Evolutionary conservation across 257 asterid genomes (phyloP).

Genomic region (Petunia secreta): DNA sequence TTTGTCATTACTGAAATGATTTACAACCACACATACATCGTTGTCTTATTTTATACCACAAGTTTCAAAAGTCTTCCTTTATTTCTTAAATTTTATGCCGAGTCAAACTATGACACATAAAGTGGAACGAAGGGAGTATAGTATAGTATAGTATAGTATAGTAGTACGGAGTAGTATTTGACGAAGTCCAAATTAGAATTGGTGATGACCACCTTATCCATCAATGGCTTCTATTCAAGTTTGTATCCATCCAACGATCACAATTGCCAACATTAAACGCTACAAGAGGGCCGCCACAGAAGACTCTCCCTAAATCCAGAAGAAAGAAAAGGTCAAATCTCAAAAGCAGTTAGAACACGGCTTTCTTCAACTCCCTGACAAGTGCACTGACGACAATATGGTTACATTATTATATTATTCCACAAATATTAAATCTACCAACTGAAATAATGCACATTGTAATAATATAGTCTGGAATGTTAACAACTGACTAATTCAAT

Average conservation of each 20-base stretch:
- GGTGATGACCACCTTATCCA: background rate
- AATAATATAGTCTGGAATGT: background rate
- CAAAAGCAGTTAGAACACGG: conserved; percentile 15
- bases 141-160: no score
- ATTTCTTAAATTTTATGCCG: no score
- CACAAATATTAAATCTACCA: background rate
- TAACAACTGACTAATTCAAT: conserved; percentile 5
- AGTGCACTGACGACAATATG: background rate
- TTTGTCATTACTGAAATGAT: no score
- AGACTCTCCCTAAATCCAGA: background rate
- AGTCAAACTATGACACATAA: no score
- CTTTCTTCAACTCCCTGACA: conserved; percentile 17
- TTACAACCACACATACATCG: no score
- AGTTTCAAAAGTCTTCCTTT: no score
- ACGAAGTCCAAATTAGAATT: background rate
- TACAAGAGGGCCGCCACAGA: conserved; percentile 4
- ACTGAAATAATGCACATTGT: background rate
- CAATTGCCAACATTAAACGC: background rate
- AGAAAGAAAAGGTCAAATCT: background rate
- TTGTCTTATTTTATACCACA: no score
- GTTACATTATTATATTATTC: background rate
- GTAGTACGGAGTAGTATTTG: background rate
- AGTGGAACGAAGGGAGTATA: no score
- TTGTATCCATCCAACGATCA: background rate
- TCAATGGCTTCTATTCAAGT: background rate